Evolutionary conservation across 805 yeast genomes (phyloP), one percentile per base, ranked within the genome.

Genomic region (Zygosaccharomyces siamensis): DNA sequence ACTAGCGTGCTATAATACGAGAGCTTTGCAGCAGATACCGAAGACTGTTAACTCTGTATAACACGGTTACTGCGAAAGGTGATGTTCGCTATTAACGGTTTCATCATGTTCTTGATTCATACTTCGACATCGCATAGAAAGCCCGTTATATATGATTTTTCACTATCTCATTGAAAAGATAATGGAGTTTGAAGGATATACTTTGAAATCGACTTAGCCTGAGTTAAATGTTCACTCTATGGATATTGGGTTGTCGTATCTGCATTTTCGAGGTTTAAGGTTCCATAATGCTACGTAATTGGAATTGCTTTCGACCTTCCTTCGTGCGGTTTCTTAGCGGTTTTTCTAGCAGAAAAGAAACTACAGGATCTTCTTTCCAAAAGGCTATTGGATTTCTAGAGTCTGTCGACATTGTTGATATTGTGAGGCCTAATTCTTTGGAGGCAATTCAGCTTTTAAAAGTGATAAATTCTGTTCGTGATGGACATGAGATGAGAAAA

Each of bases 401-500:
- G 21, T n/a, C 28, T 1, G 12, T 38, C 7, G 10, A 43, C 5
- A 30, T 18, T 7, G 27, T 37, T 21, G 51, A 51, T 5, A 26
- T 47, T 5, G 24, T 42, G 12, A 31, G 11, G 23, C 45, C 45
- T 7, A 30, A 40, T 10, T 51, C 54, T 12, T 8, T 31, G 8
- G 47, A 44, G 23, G 47, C 46, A 16, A 8, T 28, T 27, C 24
- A 43, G 39, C 49, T 51, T 12, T 42, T 45, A 11, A 26, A 26
- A 14, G 10, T 46, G 31, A 31, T 51, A 16, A 39, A 47, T 11
- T 31, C 38, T 5, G 14, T 51, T 7, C 23, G 40, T 5, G 42
- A 41, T 18, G 52, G 52, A 11, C 43, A 48, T 32, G 48, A 51
- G 14, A 47, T 53, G 45, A 50, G 54, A 35, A 53, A 45, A 39